Conservation (phyloP, 108 stramenopile genomes). For the Hondaea fermentalgiana region DNA sequence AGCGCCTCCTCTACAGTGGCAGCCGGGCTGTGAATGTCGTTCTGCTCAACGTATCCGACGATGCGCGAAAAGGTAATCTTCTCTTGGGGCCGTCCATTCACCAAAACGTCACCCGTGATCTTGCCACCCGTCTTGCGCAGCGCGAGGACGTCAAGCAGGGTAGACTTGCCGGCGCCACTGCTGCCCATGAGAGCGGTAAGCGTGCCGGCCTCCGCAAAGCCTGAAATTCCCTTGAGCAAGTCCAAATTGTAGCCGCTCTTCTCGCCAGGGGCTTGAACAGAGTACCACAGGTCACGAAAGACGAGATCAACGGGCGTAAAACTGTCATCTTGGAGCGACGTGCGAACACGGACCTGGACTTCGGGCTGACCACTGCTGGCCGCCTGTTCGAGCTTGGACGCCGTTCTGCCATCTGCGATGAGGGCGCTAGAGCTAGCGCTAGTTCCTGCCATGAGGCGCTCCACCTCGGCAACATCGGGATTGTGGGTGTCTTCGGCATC, state of each 20-base stretch:
- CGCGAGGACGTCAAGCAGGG: constrained; percentile 60
- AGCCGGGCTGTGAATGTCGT: constrained; percentile 69
- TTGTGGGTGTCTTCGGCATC: neutral
- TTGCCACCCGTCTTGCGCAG: constrained; percentile 57
- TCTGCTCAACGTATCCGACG: constrained; percentile 81
- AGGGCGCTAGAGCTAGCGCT: too few species aligned
- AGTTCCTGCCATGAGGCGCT: neutral
- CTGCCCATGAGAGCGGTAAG: constrained; percentile 38
- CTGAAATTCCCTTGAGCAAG: constrained; percentile 11
- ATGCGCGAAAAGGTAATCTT: constrained; percentile 20
- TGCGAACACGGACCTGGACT: neutral
- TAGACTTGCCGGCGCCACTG: constrained; percentile 55
- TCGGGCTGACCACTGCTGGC: too few species aligned
- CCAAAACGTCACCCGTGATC: constrained; percentile 41
- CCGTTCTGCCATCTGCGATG: too few species aligned
- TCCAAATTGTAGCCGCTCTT: neutral
- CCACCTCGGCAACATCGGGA: neutral
- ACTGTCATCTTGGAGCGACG: neutral
- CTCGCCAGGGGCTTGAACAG: neutral
- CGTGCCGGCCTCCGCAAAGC: constrained; percentile 9
- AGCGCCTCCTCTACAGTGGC: constrained; percentile 74
- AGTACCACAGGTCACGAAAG: constrained; percentile 2
- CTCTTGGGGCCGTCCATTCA: constrained; percentile 52
- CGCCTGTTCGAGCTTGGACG: too few species aligned
- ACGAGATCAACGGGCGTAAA: neutral